These are phyloP conservation scores for Wallacemonas rigidus DNA, from an alignment of 208 protist species.

Conservation along the genomic window DNA sequence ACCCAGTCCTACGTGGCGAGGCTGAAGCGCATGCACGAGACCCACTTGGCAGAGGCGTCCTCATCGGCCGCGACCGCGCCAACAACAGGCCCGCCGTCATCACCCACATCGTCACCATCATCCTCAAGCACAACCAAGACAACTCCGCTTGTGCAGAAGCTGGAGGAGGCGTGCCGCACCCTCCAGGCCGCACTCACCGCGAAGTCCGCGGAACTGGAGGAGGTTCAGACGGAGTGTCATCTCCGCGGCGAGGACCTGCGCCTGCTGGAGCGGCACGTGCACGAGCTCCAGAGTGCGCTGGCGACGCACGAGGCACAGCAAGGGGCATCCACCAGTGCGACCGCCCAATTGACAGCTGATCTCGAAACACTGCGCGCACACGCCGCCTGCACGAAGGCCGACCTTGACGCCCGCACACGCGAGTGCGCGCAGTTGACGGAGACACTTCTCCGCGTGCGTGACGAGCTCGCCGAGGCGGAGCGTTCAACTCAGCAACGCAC, in stretches of 20 bases:
- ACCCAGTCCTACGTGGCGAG: slow-evolving; percentile 4
- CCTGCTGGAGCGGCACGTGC: slow-evolving; percentile 18
- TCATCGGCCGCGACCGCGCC: background rate
- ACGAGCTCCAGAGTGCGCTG: slow-evolving; percentile 6
- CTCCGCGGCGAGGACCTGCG: slow-evolving; percentile 31
- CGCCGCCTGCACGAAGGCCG: background rate
- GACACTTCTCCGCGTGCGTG: background rate
- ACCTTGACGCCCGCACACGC: slow-evolving; percentile 8
- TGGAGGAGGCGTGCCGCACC: slow-evolving; percentile 50
- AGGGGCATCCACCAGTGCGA: background rate
- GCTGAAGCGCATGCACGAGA: slow-evolving; percentile 2
- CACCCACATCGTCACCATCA: background rate
- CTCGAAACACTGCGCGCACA: background rate
- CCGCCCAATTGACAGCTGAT: slow-evolving; percentile 1
- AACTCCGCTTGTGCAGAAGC: background rate
- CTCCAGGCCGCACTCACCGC: slow-evolving; percentile 33
- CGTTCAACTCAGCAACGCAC: background rate
- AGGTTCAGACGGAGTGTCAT: slow-evolving; percentile 43
- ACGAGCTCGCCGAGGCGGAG: background rate
- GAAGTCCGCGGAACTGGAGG: slow-evolving; percentile 17
- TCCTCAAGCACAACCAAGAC: too few species aligned
- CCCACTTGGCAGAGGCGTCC: background rate
- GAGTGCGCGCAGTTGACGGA: background rate
- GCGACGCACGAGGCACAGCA: background rate
- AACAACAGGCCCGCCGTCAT: background rate